These are phyloP conservation scores for Malassezia arunalokei DNA, from an alignment of 1,284 basidiomycete genomes.

Conservation along the genomic window DNA sequence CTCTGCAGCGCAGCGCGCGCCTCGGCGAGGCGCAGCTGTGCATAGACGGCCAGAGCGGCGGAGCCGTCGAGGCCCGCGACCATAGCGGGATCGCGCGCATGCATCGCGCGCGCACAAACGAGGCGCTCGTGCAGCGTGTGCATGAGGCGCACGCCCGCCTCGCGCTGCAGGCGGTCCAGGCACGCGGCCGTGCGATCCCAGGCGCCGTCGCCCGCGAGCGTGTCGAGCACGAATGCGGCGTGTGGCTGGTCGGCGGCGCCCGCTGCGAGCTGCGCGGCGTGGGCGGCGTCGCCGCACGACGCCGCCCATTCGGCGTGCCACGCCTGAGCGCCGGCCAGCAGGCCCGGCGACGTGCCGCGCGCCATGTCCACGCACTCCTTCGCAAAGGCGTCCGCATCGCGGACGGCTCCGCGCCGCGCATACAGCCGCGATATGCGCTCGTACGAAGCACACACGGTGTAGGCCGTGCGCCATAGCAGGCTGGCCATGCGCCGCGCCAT, in stretches of 20 bases:
- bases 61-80: background rate
- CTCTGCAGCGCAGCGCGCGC: conserved; percentile 16
- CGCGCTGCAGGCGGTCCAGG: background rate
- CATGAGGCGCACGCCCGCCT: background rate
- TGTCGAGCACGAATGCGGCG: background rate
- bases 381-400: conserved; percentile 34
- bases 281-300: conserved; percentile 19
- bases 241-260: background rate
- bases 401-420: conserved; percentile 27
- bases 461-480: conserved; percentile 5
- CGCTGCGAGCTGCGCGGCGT: background rate
- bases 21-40: conserved; percentile 3
- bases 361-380: conserved; percentile 31
- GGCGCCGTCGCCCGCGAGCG: background rate
- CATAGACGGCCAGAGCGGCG: conserved; percentile 11
- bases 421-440: conserved; percentile 22
- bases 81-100: background rate
- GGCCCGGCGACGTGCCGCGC: conserved; percentile 15
- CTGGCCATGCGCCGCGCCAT: background rate
- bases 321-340: conserved; percentile 21
- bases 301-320: conserved; percentile 20
- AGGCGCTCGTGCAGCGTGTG: background rate
- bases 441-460: conserved; percentile 9
- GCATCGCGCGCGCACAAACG: background rate
- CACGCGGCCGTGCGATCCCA: background rate